A percentile compares a stretch with the other conserved stretches of the same genome.
Evolutionary conservation across 805 yeast genomes (phyloP).

Genomic region (Saccharomycopsis selenospora): DNA sequence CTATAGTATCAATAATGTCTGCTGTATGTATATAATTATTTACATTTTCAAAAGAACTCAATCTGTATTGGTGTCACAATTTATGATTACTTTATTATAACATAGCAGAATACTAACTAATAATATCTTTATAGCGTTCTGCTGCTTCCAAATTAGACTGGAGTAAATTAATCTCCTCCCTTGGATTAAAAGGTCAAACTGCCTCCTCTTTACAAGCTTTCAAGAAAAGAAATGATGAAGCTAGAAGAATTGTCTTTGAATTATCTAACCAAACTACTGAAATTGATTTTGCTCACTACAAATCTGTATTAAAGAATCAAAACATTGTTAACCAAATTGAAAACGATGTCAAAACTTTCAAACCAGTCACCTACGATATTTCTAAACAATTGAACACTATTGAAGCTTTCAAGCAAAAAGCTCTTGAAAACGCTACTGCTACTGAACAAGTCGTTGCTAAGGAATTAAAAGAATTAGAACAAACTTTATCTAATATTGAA

Average conservation of each 20-base stretch:
- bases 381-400: slow-evolving; percentile 87
- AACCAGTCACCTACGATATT: slow-evolving; percentile 80
- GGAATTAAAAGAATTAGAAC: slow-evolving; percentile 79
- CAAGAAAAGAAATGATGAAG: slow-evolving; percentile 98
- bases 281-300: slow-evolving; percentile 80
- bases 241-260: slow-evolving; percentile 71
- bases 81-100: not conserved
- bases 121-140: slow-evolving; percentile 34
- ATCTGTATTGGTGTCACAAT: too few species aligned
- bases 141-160: slow-evolving; percentile 89
- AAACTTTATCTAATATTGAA: slow-evolving; percentile 89
- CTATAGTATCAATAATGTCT: not conserved
- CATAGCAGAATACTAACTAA: not conserved
- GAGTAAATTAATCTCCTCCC: slow-evolving; percentile 80
- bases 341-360: slow-evolving; percentile 63
- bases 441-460: slow-evolving; percentile 84
- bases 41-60: too few species aligned
- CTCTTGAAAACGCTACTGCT: slow-evolving; percentile 87
- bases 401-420: slow-evolving; percentile 90
- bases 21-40: not conserved
- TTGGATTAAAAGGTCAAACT: slow-evolving; percentile 90
- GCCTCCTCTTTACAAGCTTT: slow-evolving; percentile 82
- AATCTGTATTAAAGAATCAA: slow-evolving; percentile 71
- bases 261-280: slow-evolving; percentile 64
- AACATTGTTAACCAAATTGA: slow-evolving; percentile 76